These are phyloP conservation scores for Gentiana dahurica DNA, from an alignment of 257 asterid species.

Conservation along the genomic window DNA sequence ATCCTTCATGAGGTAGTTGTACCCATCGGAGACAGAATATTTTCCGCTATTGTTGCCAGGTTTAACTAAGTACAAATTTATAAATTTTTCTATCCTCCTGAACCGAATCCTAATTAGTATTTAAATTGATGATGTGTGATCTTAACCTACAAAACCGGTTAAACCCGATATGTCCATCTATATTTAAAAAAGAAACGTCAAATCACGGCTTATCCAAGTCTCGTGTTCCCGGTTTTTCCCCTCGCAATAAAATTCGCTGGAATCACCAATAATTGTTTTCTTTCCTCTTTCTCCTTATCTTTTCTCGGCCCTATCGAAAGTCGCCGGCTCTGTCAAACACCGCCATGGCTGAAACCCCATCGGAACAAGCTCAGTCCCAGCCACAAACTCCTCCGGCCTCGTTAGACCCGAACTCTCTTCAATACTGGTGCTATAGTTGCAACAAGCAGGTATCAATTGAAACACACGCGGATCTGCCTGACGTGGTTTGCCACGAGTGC, in stretches of 20 bases:
- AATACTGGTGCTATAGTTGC: conserved; percentile 91
- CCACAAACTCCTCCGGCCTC: conserved; percentile 18
- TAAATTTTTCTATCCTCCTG: too few species aligned
- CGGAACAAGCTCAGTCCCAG: conserved; percentile 18
- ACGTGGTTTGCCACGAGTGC: conserved; percentile 77
- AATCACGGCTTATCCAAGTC: too few species aligned
- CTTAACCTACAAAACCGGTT: too few species aligned
- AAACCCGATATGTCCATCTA: too few species aligned
- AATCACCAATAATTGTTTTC: neutral
- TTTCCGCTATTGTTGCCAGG: too few species aligned
- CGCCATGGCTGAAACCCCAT: conserved; percentile 55
- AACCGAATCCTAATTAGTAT: too few species aligned
- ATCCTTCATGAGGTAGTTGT: too few species aligned
- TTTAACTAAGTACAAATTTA: too few species aligned
- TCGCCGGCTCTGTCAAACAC: neutral
- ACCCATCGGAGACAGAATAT: too few species aligned
- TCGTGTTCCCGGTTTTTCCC: too few species aligned
- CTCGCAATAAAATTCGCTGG: neutral
- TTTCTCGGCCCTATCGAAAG: neutral
- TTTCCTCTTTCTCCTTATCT: neutral
- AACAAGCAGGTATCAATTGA: conserved; percentile 74
- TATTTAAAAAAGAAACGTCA: too few species aligned
- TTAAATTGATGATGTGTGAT: too few species aligned
- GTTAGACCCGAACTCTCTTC: conserved; percentile 27
- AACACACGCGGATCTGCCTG: conserved; percentile 68